Evolutionary conservation across 805 yeast genomes (phyloP), one percentile per base, ranked within the genome.

Genomic region (Wickerhamiella hasegawae): DNA sequence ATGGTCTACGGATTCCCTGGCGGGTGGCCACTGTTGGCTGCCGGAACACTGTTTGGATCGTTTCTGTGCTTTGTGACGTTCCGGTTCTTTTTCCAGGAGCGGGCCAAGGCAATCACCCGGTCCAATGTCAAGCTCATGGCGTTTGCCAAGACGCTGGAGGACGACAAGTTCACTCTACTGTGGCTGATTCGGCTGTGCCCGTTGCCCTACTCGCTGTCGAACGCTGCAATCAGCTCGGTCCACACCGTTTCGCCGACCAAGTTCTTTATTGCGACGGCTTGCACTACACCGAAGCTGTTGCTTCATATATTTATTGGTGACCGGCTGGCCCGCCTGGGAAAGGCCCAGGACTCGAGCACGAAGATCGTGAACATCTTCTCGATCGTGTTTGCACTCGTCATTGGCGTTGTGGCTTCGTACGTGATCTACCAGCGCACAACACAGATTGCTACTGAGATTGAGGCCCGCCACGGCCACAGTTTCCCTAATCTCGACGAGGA

Each of bases 141-240:
- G 1, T 68, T 90, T 42, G 67, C 81, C 1, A 72, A 75, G 36
- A 78, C 82, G 4, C 54, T 87, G 40, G 92, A 82, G 39, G 69
- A 71, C 37, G 76, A 77, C 44, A 69, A 73, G 39, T 66, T 84
- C 38, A 53, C 73, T 43, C 56, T 90, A 18, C 55, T 87, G 35
- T 69, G 78, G 35, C 61, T 87, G 50, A 66, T 87, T 20, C 63
- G 96, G 37, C 55, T 87, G 38, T 83, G 95, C 46, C 98, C 98
- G 1, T 67, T 87, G 47, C 97, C 97, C 0, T 90, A 84, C 52
- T 83, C 95, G 2, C 60, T 87, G 22, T 76, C 90, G 0, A 87
- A 87, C 49, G 96, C 95, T 3, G 96, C 94, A 0, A 63, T 90
- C 44, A 90, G 94, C 8, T 76, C 92, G 2, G 69, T 87, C 11